phyloP scores from a whole-genome alignment of 768 basidiomycete species.

The Calocybe gangraenosa region DNA sequence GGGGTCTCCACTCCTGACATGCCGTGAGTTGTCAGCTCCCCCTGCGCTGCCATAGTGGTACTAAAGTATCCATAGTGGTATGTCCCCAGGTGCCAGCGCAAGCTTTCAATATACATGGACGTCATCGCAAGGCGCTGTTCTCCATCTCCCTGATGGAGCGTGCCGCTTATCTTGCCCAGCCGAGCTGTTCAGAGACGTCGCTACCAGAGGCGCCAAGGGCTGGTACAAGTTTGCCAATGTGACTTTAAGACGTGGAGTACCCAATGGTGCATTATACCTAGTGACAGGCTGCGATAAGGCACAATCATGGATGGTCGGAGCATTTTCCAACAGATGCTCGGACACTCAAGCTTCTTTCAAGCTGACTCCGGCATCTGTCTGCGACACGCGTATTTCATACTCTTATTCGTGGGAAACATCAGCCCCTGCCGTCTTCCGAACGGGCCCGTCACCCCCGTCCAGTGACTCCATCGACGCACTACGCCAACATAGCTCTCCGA shows the following conservation, averaged over 20 bases:
- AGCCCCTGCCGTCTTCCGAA: conserved; percentile 11
- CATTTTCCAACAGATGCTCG: conserved; percentile 10
- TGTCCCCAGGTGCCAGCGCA: conserved; percentile 5
- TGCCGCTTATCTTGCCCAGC: conserved; percentile 11
- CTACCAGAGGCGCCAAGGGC: conserved; percentile 4
- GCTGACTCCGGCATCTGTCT: conserved; percentile 3
- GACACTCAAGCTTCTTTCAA: conserved; percentile 7
- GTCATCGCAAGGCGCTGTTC: conserved; percentile 12
- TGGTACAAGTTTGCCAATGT: conserved; percentile 15
- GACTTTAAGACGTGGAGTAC: conserved; percentile 9
- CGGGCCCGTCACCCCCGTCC: conserved; percentile 5
- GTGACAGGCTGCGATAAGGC: conserved; percentile 20
- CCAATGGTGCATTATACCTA: conserved; percentile 18
- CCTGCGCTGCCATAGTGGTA: background rate
- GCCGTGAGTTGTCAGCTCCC: conserved; percentile 1
- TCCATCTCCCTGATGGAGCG: conserved; percentile 12
- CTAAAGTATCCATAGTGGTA: background rate
- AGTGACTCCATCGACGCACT: conserved; percentile 8
- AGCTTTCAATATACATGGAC: conserved; percentile 12
- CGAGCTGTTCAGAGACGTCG: conserved; percentile 10
- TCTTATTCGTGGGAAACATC: conserved; percentile 13
- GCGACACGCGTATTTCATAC: conserved; percentile 3
- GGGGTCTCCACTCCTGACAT: conserved; percentile 9
- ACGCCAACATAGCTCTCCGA: background rate
- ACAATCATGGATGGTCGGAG: conserved; percentile 13